Percentiles rank a stretch among this genome's conserved stretches.
Conservation (phyloP, 257 asterid genomes). For the Linderniella brevidens region DNA sequence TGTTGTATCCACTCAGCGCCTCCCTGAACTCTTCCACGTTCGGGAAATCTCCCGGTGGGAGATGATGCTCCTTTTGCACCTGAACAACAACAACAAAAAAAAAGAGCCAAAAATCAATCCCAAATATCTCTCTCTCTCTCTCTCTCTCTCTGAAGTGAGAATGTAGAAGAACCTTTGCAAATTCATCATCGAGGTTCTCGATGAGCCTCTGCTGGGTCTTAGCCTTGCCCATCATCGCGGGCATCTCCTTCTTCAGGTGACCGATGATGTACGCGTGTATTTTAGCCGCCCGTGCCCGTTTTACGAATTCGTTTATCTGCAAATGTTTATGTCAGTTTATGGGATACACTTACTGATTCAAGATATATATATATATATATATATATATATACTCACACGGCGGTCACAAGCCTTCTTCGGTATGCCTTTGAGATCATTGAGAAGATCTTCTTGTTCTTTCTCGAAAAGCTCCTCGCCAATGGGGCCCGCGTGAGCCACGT, state of each 20-base stretch:
- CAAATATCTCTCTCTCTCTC: no score
- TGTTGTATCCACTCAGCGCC: conserved; percentile 44
- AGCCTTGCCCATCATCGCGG: conserved; percentile 94
- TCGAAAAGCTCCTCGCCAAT: conserved; percentile 72
- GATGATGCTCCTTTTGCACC: conserved; percentile 78
- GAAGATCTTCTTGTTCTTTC: conserved; percentile 86
- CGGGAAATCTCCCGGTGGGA: conserved; percentile 93
- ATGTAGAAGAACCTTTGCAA: conserved; percentile 44
- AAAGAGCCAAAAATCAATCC: no score
- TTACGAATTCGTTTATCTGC: conserved; percentile 90
- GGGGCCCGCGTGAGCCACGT: conserved; percentile 60
- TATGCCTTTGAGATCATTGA: conserved; percentile 56
- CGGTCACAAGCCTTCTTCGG: conserved; percentile 97
- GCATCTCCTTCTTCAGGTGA: conserved; percentile 86
- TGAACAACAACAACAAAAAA: conserved; percentile 14
- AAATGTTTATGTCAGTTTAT: neutral
- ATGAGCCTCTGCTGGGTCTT: conserved; percentile 82
- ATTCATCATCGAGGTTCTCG: conserved; percentile 57
- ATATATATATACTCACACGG: conserved; percentile 32
- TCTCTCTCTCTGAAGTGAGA: no score
- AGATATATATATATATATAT: conserved; percentile 6
- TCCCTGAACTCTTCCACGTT: conserved; percentile 60
- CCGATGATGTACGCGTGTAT: conserved; percentile 81
- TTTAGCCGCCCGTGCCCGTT: conserved; percentile 93
- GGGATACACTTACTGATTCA: neutral